These are phyloP conservation scores for Suillus bovinus DNA, from an alignment of 768 basidiomycete species.

Conservation along the genomic window DNA sequence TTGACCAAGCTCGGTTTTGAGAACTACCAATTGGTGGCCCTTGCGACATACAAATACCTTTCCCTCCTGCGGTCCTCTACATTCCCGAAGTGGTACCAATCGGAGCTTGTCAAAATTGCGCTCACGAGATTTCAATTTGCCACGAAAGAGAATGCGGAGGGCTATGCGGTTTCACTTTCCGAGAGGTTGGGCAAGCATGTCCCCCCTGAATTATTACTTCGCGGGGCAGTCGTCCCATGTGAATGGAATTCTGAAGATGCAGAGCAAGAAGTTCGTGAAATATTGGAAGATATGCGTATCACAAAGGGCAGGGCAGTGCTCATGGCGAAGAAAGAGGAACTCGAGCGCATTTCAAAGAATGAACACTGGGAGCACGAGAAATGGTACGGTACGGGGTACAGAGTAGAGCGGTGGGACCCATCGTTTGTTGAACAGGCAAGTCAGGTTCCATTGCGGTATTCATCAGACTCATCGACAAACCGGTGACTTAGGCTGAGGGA, in stretches of 20 bases:
- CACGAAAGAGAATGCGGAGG: slow-evolving; percentile 79
- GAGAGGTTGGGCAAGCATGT: slow-evolving; percentile 79
- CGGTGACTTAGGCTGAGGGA: slow-evolving; percentile 52
- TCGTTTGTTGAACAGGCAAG: slow-evolving; percentile 59
- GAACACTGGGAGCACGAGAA: slow-evolving; percentile 75
- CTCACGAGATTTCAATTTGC: slow-evolving; percentile 81
- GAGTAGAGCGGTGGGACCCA: slow-evolving; percentile 66
- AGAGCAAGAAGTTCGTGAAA: slow-evolving; percentile 55
- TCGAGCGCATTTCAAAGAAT: slow-evolving; percentile 51
- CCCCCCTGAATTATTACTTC: slow-evolving; percentile 74
- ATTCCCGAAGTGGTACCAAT: slow-evolving; percentile 67
- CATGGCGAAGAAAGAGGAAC: slow-evolving; percentile 73
- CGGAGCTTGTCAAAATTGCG: slow-evolving; percentile 72
- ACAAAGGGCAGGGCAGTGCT: slow-evolving; percentile 68
- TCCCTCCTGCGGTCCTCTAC: slow-evolving; percentile 62
- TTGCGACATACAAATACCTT: slow-evolving; percentile 78
- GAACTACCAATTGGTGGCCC: slow-evolving; percentile 70
- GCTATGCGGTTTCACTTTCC: slow-evolving; percentile 75
- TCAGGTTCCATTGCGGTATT: not conserved
- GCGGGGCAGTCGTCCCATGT: slow-evolving; percentile 68
- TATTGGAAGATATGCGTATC: slow-evolving; percentile 60
- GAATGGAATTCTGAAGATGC: slow-evolving; percentile 64
- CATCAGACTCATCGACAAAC: slow-evolving; percentile 5
- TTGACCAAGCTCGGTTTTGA: slow-evolving; percentile 87
- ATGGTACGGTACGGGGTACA: slow-evolving; percentile 91